Conservation (phyloP, 1,139 yeast genomes). For the Waltiozyma sp. region DNA sequence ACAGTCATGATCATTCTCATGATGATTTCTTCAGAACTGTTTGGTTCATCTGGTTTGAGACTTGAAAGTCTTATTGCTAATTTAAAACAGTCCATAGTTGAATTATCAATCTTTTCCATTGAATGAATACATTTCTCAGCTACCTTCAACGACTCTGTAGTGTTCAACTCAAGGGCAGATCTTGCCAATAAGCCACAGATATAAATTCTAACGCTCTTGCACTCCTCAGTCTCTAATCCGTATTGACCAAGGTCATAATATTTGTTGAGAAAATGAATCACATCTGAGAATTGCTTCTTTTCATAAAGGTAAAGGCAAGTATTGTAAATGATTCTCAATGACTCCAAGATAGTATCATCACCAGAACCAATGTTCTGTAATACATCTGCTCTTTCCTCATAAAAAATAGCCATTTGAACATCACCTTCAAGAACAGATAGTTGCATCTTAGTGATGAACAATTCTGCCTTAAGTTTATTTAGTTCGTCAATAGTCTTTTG, state of each 20-base stretch:
- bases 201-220: slow-evolving; percentile 4
- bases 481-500: slow-evolving; percentile 4
- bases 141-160: slow-evolving; percentile 5
- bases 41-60: slow-evolving; percentile 3
- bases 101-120: slow-evolving; percentile 9
- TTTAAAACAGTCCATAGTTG: slow-evolving; percentile 15
- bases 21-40: slow-evolving; percentile 14
- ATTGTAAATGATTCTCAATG: slow-evolving; percentile 18
- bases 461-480: slow-evolving; percentile 9
- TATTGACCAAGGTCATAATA: background rate
- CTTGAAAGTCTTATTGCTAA: slow-evolving; percentile 14
- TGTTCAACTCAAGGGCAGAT: slow-evolving; percentile 12
- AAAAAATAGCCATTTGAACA: slow-evolving; percentile 18
- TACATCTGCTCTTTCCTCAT: slow-evolving; percentile 18
- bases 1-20: slow-evolving; percentile 22
- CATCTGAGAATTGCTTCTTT: slow-evolving; percentile 7
- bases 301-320: slow-evolving; percentile 13
- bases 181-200: slow-evolving; percentile 12
- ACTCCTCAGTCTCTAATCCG: background rate
- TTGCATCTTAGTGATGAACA: slow-evolving; percentile 18
- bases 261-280: slow-evolving; percentile 9
- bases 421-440: slow-evolving; percentile 15
- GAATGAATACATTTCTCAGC: slow-evolving; percentile 10
- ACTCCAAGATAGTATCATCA: slow-evolving; percentile 8
- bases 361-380: background rate